Conservation (phyloP, 75 land plant species). For the Sequoia sempervirens region DNA sequence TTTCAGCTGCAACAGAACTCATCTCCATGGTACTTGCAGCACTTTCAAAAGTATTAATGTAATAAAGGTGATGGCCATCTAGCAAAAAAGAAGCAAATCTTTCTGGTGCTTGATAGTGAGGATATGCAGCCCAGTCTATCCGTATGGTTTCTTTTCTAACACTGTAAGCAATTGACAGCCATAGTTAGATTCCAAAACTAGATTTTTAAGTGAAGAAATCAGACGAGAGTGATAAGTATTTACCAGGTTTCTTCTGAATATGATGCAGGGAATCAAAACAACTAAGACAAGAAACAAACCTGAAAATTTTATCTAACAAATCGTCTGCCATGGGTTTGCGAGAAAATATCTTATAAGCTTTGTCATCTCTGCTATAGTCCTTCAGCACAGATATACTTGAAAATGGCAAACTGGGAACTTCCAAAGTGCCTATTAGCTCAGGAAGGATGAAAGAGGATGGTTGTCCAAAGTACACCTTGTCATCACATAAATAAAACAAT, state of each 20-base stretch:
- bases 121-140: constrained; percentile 93
- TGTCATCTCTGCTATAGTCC: constrained; percentile 51
- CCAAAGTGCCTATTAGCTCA: constrained; percentile 74
- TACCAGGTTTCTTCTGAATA: not conserved
- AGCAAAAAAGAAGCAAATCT: constrained; percentile 75
- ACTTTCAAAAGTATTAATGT: constrained; percentile 89
- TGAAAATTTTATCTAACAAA: constrained; percentile 71
- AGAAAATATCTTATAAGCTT: constrained; percentile 81
- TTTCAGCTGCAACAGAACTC: constrained; percentile 87
- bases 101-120: constrained; percentile 84
- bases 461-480: constrained; percentile 76
- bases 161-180: constrained; percentile 33
- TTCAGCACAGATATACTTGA: constrained; percentile 68
- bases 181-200: constrained; percentile 4
- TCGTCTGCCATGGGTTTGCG: constrained; percentile 60
- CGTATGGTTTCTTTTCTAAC: constrained; percentile 59
- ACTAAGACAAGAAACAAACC: constrained; percentile 32
- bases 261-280: constrained; percentile 7
- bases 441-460: constrained; percentile 48
- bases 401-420: constrained; percentile 61
- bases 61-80: constrained; percentile 81
- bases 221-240: not conserved
- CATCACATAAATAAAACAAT: not conserved
- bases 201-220: not conserved
- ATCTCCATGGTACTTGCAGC: constrained; percentile 96